Base-by-base conservation (phyloP, 2,329 filamentous ascomycete species). In the Hawksworthiomyces lignivorus region DNA sequence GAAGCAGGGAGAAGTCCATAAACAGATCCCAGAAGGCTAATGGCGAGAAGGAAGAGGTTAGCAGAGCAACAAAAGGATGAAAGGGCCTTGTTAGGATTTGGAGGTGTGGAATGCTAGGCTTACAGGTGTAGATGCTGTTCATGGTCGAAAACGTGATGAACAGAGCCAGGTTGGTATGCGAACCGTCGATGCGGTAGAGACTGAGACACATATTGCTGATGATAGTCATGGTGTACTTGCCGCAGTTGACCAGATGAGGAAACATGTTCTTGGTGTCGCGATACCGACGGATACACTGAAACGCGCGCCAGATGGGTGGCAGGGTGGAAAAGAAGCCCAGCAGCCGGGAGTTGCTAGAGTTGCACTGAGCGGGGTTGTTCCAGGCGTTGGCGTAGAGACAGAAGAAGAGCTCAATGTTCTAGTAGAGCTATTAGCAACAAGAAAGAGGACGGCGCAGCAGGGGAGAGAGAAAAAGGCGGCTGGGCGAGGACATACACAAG, bases 1-100 rank as follows among this genome's bases (percentile, higher is more conserved):
- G 88, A 4, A 90, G 73, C n/a, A 96, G 71, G 45, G 84, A 92
- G 73, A 92, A 97, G 61, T 98, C 92, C 85, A 97, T 96, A 50
- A 87, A 80, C 2, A 98, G 66, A 58, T 98, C 92, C 92, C 92
- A 98, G 31, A 95, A 74, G 9, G 82, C 78, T 81, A 41, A 0
- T 33, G 3, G 7, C n/a, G 4, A 30, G n/a, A 28, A 30, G 18
- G n/a, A 17, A 10, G 19, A 32, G 12, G 8, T n/a, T 24, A 8
- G 5, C 4, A 26, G 12, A 26, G 12, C 24, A 26, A 12, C 24
- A 26, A 12, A 26, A 26, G 12, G 12, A 26, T 7, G 7, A 26
- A 26, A 26, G 12, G n/a, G n/a, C n/a, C n/a, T n/a, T n/a, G n/a
- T n/a, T n/a, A n/a, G n/a, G n/a, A n/a, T n/a, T n/a, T n/a, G n/a